Evolutionary conservation across 2,329 filamentous ascomycete genomes (phyloP).

Genomic region (Diaporthe batatas): DNA sequence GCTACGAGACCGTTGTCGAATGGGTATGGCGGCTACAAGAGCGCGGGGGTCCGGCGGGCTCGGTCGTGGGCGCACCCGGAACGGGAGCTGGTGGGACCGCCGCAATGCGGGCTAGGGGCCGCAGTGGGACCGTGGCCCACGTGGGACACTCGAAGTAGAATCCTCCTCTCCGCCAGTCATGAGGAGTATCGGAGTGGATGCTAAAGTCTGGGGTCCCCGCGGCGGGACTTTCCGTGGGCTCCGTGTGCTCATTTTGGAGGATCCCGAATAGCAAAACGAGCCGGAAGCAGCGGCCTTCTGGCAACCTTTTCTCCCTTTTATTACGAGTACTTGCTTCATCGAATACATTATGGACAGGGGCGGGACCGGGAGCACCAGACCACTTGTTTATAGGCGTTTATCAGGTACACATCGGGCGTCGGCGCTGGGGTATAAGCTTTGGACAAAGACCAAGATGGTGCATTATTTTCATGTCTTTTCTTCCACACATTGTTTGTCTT

Average conservation of each 20-base stretch:
- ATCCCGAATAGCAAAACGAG: neutral
- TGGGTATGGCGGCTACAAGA: slow-evolving; percentile 75
- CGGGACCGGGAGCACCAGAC: neutral
- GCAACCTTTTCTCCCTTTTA: neutral
- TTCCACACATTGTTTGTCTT: neutral
- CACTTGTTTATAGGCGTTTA: neutral
- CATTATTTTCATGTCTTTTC: neutral
- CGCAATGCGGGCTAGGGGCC: slow-evolving; percentile 38
- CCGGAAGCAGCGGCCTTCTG: neutral
- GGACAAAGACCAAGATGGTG: slow-evolving; percentile 1
- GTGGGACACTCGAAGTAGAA: slow-evolving; percentile 35
- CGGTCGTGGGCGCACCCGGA: slow-evolving; percentile 40
- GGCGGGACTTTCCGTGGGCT: too few relatives aligned
- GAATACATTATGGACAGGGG: neutral
- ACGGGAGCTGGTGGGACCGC: slow-evolving; percentile 39
- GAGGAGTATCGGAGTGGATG: neutral
- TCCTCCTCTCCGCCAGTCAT: too few relatives aligned
- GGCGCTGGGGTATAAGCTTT: neutral
- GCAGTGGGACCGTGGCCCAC: slow-evolving; percentile 41
- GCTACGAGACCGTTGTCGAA: slow-evolving; percentile 94
- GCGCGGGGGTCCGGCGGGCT: slow-evolving; percentile 44
- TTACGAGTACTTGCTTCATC: neutral
- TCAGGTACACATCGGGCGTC: neutral
- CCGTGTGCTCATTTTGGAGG: neutral
- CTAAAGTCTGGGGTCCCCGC: neutral